Base-by-base conservation (phyloP, 495 filamentous ascomycete genomes). In the Neurospora sp. region DNA sequence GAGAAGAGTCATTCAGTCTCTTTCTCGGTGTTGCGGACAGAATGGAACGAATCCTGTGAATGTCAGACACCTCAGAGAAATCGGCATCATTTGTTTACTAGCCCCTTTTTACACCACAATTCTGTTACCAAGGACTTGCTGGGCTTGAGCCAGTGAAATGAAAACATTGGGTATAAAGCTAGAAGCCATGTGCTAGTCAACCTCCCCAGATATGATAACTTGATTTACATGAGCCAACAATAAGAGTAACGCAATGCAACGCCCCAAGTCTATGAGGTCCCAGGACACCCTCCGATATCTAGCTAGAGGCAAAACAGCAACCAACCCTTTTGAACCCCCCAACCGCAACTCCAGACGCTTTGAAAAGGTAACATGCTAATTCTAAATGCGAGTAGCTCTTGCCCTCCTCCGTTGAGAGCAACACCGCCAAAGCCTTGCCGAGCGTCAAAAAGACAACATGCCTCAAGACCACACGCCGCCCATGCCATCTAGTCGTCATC, bases 401-500 rank as follows among this genome's bases (percentile, higher is more conserved):
- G 12, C 22, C 20, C 12, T 1, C 5, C 53, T 61, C 53, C 22
- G 53, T 31, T 16, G 12, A 35, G 9, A 59, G 10, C 47, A 59
- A 7, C 2, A 27, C 9, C 20, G 4, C 10, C 1, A 27, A 27
- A 27, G 20, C 20, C 8, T 45, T 4, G 16, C n/a, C 42, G 20
- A 4, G 8, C 20, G 10, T 27, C 5, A n/a, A 4, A 8, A 45
- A 20, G 10, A 27, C 20, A 9, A 27, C 20, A 27, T 1, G 45
- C 53, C 7, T 8, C 53, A 2, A 0, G 14, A 37, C 27, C 22
- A 65, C 14, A 65, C 22, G 31, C 7, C 27, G 31, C 7, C 27
- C 14, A 65, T 18, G 27, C 1, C 27, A 65, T 35, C 53, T 65
- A 65, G 27, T 65, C 53, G 53, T 65, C 73, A 44, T 78, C 76